phyloP scores from a whole-genome alignment of 306 rosid species.

The Albizia julibrissin region DNA sequence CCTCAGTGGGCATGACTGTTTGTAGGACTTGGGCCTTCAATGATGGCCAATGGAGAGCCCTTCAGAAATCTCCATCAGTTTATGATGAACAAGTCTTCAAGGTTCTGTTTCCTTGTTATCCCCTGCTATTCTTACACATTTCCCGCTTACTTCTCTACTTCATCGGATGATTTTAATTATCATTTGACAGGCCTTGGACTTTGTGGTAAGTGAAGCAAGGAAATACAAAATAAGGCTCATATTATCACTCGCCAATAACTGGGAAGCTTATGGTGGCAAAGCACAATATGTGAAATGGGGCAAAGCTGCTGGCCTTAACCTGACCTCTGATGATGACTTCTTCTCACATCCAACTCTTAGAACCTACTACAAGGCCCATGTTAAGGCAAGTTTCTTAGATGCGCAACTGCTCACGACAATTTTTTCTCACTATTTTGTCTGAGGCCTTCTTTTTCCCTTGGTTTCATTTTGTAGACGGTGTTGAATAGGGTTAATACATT shows the following conservation, averaged over 20 bases:
- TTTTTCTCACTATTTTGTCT: conserved; percentile 1
- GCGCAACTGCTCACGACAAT: neutral
- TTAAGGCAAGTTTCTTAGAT: conserved; percentile 57
- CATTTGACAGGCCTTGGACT: conserved; percentile 72
- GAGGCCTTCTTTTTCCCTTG: conserved; percentile 21
- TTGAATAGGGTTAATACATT: conserved; percentile 79
- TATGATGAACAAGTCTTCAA: conserved; percentile 85
- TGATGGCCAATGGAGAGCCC: conserved; percentile 96
- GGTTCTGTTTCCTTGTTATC: conserved; percentile 36
- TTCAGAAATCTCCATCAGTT: conserved; percentile 78
- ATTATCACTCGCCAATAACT: conserved; percentile 80
- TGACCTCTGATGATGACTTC: conserved; percentile 86
- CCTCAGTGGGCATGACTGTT: conserved; percentile 79
- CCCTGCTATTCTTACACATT: neutral
- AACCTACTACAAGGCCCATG: conserved; percentile 84
- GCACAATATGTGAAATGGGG: conserved; percentile 96
- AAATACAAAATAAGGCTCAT: conserved; percentile 84
- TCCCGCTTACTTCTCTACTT: neutral
- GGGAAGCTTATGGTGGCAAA: conserved; percentile 98
- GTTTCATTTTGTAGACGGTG: conserved; percentile 56
- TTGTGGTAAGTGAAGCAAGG: conserved; percentile 86
- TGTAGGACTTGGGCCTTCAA: conserved; percentile 99
- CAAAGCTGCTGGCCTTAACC: conserved; percentile 77
- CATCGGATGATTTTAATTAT: neutral
- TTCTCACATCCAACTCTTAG: conserved; percentile 81